Evolutionary conservation across 169 alveolate species (phyloP).

Genomic region (Cryptosporidium sp.): DNA sequence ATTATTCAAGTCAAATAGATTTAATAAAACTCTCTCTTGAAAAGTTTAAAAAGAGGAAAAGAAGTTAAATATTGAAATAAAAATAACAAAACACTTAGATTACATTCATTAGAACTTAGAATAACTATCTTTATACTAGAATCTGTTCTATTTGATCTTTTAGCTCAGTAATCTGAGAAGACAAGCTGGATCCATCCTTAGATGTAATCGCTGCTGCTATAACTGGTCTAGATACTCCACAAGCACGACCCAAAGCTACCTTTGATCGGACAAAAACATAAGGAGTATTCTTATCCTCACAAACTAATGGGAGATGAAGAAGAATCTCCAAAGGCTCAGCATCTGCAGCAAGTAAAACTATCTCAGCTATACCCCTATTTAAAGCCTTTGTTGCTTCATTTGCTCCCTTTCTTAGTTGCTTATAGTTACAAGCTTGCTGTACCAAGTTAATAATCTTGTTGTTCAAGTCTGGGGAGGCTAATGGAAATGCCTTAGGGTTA

Average conservation of each 20-base stretch:
- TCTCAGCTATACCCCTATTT: slow-evolving; percentile 97
- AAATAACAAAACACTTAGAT: neutral
- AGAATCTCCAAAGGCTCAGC: slow-evolving; percentile 99
- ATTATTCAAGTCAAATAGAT: slow-evolving; percentile 57
- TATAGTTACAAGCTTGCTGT: slow-evolving; percentile 93
- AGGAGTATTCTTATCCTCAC: slow-evolving; percentile 99
- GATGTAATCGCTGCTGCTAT: slow-evolving; percentile 96
- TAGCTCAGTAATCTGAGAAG: slow-evolving; percentile 94
- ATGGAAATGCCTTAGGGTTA: slow-evolving; percentile 91
- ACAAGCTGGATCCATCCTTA: slow-evolving; percentile 95
- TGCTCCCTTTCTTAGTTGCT: slow-evolving; percentile 95
- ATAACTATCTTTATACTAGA: slow-evolving; percentile 84
- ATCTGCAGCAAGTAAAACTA: slow-evolving; percentile 99
- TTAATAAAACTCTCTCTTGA: slow-evolving; percentile 36
- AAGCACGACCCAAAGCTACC: slow-evolving; percentile 98
- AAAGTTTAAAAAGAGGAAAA: slow-evolving; percentile 27
- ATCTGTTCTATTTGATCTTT: slow-evolving; percentile 97
- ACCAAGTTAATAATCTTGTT: slow-evolving; percentile 89
- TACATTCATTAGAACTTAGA: slow-evolving; percentile 46
- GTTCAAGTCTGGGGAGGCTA: slow-evolving; percentile 90
- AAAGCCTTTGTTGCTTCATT: slow-evolving; percentile 97
- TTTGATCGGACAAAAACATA: slow-evolving; percentile 97
- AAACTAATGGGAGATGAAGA: slow-evolving; percentile 96
- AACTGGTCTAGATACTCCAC: slow-evolving; percentile 98
- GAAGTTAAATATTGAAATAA: neutral